These are phyloP conservation scores for Micractinium sp. DNA, from an alignment of 139 green algal genomes.

Conservation along the genomic window DNA sequence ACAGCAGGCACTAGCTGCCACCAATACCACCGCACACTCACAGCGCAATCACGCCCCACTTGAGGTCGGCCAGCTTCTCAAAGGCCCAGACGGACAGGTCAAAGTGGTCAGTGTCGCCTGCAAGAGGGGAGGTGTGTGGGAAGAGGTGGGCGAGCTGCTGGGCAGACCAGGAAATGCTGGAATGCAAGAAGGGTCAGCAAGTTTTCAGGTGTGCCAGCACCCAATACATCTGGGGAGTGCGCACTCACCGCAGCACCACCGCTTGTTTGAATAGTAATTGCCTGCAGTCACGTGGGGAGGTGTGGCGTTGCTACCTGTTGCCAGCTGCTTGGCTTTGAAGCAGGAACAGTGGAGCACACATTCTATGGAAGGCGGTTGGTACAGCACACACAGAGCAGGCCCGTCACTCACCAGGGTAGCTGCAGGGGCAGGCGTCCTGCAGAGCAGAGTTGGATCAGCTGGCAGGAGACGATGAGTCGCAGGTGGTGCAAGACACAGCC, in stretches of 20 bases:
- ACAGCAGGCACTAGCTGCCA: not conserved
- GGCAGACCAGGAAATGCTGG: not conserved
- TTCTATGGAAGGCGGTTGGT: not conserved
- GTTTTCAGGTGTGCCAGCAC: no score
- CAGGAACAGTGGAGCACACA: not conserved
- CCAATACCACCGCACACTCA: not conserved
- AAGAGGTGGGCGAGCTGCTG: not conserved
- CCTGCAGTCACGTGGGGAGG: not conserved
- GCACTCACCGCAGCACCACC: conserved; percentile 41
- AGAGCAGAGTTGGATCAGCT: not conserved
- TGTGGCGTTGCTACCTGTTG: no score
- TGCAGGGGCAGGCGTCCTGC: conserved; percentile 41
- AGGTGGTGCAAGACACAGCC: not conserved
- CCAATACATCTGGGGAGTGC: no score
- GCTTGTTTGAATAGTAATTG: conserved; percentile 58
- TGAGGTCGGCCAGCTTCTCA: conserved; percentile 50
- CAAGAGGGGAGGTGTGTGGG: not conserved
- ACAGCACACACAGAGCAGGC: not conserved
- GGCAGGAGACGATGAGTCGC: not conserved
- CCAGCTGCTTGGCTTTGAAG: not conserved
- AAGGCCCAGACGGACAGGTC: conserved; percentile 46
- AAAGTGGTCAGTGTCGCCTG: conserved; percentile 46
- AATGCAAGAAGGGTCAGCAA: no score
- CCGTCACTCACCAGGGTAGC: conserved; percentile 4
- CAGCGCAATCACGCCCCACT: conserved; percentile 49